Conservation (phyloP, 2,329 filamentous ascomycete genomes). For the Colletotrichum cereale region DNA sequence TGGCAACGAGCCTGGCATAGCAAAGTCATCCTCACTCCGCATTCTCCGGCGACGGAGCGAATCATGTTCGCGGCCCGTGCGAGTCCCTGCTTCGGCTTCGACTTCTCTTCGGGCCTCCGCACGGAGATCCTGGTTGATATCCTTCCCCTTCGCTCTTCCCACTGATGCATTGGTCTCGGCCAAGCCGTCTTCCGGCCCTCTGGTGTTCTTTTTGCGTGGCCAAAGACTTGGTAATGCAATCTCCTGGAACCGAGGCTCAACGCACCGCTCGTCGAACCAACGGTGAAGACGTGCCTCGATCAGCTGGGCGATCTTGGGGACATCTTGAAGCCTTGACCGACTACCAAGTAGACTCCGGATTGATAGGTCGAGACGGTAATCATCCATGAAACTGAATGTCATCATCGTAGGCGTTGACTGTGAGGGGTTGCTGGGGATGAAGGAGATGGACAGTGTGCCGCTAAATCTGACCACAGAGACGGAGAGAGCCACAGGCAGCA, state of each 20-base stretch:
- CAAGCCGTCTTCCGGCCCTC: constrained; percentile 74
- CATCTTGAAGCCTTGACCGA: constrained; percentile 83
- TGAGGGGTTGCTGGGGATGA: constrained; percentile 81
- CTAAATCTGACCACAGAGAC: constrained; percentile 96
- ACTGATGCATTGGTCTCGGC: constrained; percentile 61
- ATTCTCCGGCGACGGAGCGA: constrained; percentile 56
- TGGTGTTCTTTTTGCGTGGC: constrained; percentile 86
- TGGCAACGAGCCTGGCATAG: constrained; percentile 63
- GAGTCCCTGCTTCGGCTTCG: constrained; percentile 57
- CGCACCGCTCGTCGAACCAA: constrained; percentile 90
- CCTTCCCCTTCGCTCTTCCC: constrained; percentile 67
- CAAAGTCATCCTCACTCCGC: constrained; percentile 53
- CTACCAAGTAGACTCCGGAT: constrained; percentile 84
- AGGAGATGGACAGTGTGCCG: constrained; percentile 92
- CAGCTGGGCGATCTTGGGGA: constrained; percentile 88
- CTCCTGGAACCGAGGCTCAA: constrained; percentile 89
- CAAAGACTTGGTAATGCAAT: constrained; percentile 86
- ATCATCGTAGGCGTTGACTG: constrained; percentile 86
- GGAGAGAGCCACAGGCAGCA: constrained; percentile 90
- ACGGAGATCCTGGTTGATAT: constrained; percentile 62
- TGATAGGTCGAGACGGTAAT: constrained; percentile 87
- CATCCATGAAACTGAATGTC: constrained; percentile 92
- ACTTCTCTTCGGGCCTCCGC: constrained; percentile 64
- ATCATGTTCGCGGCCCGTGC: constrained; percentile 51
- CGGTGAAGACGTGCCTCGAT: constrained; percentile 83